Conservation (phyloP, 2,329 filamentous ascomycete species). For the Harringtonia aguacate region DNA sequence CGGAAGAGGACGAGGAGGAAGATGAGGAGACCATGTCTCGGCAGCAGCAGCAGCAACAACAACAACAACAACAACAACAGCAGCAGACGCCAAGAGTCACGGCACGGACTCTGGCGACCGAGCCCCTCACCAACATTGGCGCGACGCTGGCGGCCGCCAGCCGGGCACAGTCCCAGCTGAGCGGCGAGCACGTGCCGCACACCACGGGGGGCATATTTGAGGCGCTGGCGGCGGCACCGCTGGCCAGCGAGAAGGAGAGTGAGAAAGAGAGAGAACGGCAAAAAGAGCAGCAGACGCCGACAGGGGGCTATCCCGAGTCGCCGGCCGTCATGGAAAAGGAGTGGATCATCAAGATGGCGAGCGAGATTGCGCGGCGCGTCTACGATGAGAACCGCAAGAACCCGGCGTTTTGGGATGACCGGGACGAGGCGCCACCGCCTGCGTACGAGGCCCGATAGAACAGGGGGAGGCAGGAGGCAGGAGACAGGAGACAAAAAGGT, state of each 20-base stretch:
- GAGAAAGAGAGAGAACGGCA: neutral
- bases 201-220: too few relatives aligned
- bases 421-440: constrained; percentile 46
- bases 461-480: too few relatives aligned
- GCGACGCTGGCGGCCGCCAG: constrained; percentile 2
- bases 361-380: constrained; percentile 78
- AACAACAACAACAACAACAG: neutral
- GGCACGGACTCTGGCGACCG: neutral
- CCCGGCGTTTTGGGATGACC: constrained; percentile 40
- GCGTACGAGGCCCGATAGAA: constrained; percentile 38
- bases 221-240: too few relatives aligned
- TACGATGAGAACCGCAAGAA: constrained; percentile 70
- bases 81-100: neutral
- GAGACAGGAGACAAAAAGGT: neutral
- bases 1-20: constrained; percentile 49
- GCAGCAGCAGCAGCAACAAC: neutral
- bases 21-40: constrained; percentile 6
- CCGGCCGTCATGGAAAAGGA: constrained; percentile 65
- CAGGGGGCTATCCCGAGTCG: constrained; percentile 26
- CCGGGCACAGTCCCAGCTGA: neutral
- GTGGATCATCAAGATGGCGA: constrained; percentile 88
- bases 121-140: constrained; percentile 4
- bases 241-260: neutral
- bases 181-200: too few relatives aligned
- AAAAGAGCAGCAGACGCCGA: neutral